phyloP scores from a whole-genome alignment of 257 asterid genomes.

The Orobanche coerulescens region DNA sequence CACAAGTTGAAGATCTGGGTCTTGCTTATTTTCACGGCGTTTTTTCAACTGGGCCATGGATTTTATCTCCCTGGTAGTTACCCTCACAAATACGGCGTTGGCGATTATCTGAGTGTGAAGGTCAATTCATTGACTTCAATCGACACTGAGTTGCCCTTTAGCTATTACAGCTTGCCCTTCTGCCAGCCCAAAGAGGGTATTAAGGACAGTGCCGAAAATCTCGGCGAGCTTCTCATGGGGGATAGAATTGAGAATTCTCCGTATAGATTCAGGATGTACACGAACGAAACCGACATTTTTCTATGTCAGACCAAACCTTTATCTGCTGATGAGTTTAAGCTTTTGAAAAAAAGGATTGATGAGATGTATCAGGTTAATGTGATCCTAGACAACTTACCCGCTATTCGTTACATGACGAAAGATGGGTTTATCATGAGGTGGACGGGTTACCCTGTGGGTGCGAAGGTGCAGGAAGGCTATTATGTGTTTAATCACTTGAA shows the following conservation, averaged over 20 bases:
- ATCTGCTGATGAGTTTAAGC: constrained; percentile 50
- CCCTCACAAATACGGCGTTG: constrained; percentile 61
- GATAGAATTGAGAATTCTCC: constrained; percentile 78
- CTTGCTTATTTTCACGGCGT: constrained; percentile 33
- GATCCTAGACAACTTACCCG: constrained; percentile 68
- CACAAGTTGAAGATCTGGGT: constrained; percentile 44
- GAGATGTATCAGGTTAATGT: constrained; percentile 72
- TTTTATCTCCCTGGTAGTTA: constrained; percentile 84
- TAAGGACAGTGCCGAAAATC: constrained; percentile 74
- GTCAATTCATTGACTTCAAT: constrained; percentile 74
- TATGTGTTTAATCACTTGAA: constrained; percentile 64
- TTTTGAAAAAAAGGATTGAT: constrained; percentile 59
- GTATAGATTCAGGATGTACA: constrained; percentile 56
- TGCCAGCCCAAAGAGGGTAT: constrained; percentile 57
- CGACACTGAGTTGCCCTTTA: constrained; percentile 67
- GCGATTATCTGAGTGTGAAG: too few species aligned
- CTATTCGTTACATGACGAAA: constrained; percentile 53
- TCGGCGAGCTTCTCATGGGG: constrained; percentile 70
- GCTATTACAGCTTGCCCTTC: constrained; percentile 73
- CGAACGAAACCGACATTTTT: constrained; percentile 52
- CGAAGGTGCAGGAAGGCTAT: constrained; percentile 36
- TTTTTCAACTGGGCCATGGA: constrained; percentile 43
- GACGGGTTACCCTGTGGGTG: constrained; percentile 65
- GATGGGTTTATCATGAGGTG: constrained; percentile 56
- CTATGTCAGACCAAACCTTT: constrained; percentile 55